Evolutionary conservation across 495 filamentous ascomycete genomes (phyloP).

Genomic region (Daldinia vernicosa): DNA sequence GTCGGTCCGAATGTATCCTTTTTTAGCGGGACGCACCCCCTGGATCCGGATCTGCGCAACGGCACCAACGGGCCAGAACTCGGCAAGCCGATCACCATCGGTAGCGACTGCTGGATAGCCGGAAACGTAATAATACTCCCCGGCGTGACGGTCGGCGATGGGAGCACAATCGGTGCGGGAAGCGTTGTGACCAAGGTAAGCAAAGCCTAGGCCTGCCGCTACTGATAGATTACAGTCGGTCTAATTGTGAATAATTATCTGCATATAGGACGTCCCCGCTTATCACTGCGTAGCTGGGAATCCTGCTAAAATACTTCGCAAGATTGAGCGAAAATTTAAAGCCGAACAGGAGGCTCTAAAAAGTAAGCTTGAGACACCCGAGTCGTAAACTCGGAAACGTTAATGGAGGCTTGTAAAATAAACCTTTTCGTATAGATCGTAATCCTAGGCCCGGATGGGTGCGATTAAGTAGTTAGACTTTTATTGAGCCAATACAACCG

Average conservation of each 20-base stretch:
- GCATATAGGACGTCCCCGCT: constrained; percentile 70
- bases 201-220: background rate
- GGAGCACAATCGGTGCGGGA: constrained; percentile 6
- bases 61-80: constrained; percentile 7
- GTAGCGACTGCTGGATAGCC: constrained; percentile 89
- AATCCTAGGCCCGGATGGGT: background rate
- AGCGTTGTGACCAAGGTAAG: background rate
- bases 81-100: constrained; percentile 74
- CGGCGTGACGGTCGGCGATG: constrained; percentile 81
- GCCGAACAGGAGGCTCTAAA: constrained; percentile 5
- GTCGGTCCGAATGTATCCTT: constrained; percentile 3
- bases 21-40: constrained; percentile 8
- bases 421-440: background rate
- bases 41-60: constrained; percentile 6
- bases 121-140: constrained; percentile 78
- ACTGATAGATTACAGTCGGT: background rate
- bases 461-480: background rate
- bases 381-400: background rate
- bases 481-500: background rate
- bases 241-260: constrained; percentile 84
- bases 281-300: constrained; percentile 3
- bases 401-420: background rate
- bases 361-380: background rate
- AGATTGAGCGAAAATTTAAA: constrained; percentile 4
- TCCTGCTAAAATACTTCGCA: constrained; percentile 8